Conservation (phyloP, 2,329 filamentous ascomycete species). For the Aspergillus niger region DNA sequence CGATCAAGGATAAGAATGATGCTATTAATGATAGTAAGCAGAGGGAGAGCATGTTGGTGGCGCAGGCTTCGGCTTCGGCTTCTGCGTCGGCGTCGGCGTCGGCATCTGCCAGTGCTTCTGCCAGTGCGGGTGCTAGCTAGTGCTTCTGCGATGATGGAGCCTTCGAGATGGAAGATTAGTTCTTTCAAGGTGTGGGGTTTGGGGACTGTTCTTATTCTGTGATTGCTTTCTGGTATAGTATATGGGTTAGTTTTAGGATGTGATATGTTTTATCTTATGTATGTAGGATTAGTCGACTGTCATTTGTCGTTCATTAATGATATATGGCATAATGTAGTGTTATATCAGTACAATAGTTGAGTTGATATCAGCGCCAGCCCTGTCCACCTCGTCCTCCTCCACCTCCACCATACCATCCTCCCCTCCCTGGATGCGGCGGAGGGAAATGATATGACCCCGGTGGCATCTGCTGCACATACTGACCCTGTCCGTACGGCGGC, state of each 20-base stretch:
- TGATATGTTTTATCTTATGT: no score
- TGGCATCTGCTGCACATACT: constrained; percentile 30
- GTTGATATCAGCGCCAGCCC: constrained; percentile 14
- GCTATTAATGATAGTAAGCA: constrained; percentile 10
- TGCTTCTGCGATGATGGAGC: no score
- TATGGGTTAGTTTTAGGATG: not conserved
- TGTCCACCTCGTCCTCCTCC: constrained; percentile 25
- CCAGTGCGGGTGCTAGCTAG: not conserved
- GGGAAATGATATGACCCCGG: constrained; percentile 37
- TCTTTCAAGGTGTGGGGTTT: no score
- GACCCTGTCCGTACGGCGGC: constrained; percentile 25
- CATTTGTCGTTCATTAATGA: not conserved
- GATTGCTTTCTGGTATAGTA: not conserved
- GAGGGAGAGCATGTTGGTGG: not conserved
- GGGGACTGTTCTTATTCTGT: not conserved
- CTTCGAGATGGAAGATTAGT: no score
- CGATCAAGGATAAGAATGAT: constrained; percentile 26
- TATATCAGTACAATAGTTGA: not conserved
- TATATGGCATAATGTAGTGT: no score
- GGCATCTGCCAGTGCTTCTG: not conserved
- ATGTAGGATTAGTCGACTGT: not conserved
- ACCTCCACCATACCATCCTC: constrained; percentile 27
- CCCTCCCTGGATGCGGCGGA: constrained; percentile 32
- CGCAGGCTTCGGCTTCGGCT: not conserved
- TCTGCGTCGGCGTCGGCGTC: not conserved